Conservation (phyloP, 768 basidiomycete species). For the Ramaria sp. region DNA sequence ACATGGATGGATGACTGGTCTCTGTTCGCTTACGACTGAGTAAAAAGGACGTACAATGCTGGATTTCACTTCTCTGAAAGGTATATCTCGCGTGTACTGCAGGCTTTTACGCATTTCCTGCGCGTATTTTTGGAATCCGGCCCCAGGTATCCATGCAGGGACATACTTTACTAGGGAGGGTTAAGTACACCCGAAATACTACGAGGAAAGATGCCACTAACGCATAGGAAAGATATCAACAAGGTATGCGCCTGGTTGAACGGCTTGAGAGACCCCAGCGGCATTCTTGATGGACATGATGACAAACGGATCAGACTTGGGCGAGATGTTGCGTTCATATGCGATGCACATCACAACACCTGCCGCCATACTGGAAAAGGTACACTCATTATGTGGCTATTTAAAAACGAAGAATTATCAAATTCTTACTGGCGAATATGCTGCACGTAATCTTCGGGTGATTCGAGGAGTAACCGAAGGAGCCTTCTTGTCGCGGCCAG, state of each 20-base stretch:
- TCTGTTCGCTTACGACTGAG: too few species aligned
- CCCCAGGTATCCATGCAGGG: slow-evolving; percentile 16
- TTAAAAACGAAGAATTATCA: background rate
- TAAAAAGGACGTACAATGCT: too few species aligned
- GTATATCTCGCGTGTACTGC: too few species aligned
- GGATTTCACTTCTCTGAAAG: too few species aligned
- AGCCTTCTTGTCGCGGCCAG: slow-evolving; percentile 22
- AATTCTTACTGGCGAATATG: background rate
- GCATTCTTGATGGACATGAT: slow-evolving; percentile 18
- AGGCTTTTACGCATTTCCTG: too few species aligned
- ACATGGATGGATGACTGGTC: too few species aligned
- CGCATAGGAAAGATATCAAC: slow-evolving; percentile 16
- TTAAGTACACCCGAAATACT: background rate
- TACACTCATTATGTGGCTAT: background rate
- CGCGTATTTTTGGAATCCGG: slow-evolving; percentile 11
- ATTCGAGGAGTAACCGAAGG: background rate
- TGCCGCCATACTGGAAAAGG: background rate
- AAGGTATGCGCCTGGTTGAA: slow-evolving; percentile 20
- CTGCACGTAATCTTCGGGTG: background rate
- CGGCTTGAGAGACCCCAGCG: slow-evolving; percentile 16
- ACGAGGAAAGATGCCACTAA: background rate
- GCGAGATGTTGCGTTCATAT: slow-evolving; percentile 25
- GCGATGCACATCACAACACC: slow-evolving; percentile 14
- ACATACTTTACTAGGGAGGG: slow-evolving; percentile 11
- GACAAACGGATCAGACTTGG: slow-evolving; percentile 23